phyloP scores from a whole-genome alignment of 2,329 filamentous ascomycete species.

The Lachnellula suecica region DNA sequence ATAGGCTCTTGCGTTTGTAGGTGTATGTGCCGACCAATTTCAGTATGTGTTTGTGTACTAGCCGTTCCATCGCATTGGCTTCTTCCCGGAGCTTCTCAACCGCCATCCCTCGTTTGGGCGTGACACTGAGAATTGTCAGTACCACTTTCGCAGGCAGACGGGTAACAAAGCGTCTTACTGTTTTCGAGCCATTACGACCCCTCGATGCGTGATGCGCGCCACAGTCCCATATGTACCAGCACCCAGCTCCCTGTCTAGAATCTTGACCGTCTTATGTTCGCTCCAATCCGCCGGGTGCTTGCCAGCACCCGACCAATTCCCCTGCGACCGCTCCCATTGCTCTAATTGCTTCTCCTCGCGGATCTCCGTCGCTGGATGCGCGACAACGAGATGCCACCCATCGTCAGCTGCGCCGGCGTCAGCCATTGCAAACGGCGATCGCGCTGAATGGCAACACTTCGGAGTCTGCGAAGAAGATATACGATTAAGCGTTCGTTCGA shows the following conservation, averaged over 20 bases:
- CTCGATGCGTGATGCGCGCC: conserved; percentile 39
- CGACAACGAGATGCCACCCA: conserved; percentile 22
- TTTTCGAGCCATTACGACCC: conserved; percentile 46
- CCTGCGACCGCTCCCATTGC: conserved; percentile 22
- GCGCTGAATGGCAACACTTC: too few relatives aligned
- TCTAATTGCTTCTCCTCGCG: conserved; percentile 23
- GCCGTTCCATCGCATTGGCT: conserved; percentile 46
- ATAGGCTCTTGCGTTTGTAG: conserved; percentile 39
- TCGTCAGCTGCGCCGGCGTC: conserved; percentile 7
- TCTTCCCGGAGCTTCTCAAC: conserved; percentile 45
- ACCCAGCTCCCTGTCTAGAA: conserved; percentile 36
- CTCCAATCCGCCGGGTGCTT: conserved; percentile 21
- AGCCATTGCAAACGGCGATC: background rate
- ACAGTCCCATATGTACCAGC: conserved; percentile 44
- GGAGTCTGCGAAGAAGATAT: background rate
- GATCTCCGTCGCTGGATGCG: conserved; percentile 21
- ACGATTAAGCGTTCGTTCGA: background rate
- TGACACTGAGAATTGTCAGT: conserved; percentile 25
- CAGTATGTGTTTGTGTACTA: conserved; percentile 48
- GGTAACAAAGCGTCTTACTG: conserved; percentile 23
- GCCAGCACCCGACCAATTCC: conserved; percentile 25
- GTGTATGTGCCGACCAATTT: conserved; percentile 48
- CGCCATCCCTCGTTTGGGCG: conserved; percentile 26
- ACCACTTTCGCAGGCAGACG: conserved; percentile 19
- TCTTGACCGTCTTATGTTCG: conserved; percentile 18